Conservation (phyloP, 2,329 filamentous ascomycete genomes). For the Botryotinia narcissicola region DNA sequence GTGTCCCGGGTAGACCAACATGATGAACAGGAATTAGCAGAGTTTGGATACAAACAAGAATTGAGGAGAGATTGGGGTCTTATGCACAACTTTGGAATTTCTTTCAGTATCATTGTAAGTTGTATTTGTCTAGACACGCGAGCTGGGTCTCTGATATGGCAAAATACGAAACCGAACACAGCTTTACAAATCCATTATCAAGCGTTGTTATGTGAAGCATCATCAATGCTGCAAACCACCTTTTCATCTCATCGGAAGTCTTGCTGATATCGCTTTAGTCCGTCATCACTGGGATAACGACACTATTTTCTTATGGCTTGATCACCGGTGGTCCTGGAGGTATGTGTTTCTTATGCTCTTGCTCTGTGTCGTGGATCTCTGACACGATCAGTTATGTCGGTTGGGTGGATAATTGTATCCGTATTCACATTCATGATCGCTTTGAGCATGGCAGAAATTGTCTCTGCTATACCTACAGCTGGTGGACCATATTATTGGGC, state of each 20-base stretch:
- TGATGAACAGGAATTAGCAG: conserved; percentile 52
- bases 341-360: conserved; percentile 39
- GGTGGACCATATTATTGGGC: conserved; percentile 62
- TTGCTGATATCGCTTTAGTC: conserved; percentile 43
- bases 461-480: conserved; percentile 56
- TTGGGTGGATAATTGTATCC: conserved; percentile 54
- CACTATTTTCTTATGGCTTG: conserved; percentile 56
- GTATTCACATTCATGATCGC: conserved; percentile 56
- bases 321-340: conserved; percentile 54
- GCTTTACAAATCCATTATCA: not conserved
- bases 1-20: conserved; percentile 24
- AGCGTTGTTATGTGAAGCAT: not conserved
- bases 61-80: conserved; percentile 57
- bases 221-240: not conserved
- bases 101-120: conserved; percentile 59
- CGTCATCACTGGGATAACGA: conserved; percentile 59
- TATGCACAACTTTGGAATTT: conserved; percentile 60
- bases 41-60: conserved; percentile 60
- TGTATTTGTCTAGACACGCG: not conserved
- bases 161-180: not conserved
- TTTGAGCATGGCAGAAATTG: conserved; percentile 57
- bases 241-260: not conserved
- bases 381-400: conserved; percentile 47
- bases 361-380: not conserved
- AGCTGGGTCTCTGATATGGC: not conserved